Conservation (phyloP, 768 basidiomycete genomes). For the Serendipita vermifera region DNA sequence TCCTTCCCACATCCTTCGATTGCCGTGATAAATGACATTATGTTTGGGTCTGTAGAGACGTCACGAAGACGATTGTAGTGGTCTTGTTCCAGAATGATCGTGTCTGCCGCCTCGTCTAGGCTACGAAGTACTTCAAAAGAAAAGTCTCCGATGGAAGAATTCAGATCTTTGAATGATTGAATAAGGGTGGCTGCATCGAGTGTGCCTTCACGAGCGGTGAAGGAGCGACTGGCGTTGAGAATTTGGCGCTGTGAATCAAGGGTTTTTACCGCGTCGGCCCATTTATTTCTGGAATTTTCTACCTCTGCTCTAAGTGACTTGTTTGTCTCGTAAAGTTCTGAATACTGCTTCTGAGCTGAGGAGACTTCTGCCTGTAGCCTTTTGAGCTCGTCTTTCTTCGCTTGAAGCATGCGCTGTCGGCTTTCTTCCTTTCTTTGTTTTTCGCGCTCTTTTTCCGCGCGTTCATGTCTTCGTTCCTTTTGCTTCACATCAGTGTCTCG, state of each 20-base stretch:
- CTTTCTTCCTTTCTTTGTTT: too few species aligned
- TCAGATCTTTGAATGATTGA: neutral
- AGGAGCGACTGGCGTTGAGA: neutral
- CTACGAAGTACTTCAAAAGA: neutral
- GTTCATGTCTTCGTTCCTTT: too few species aligned
- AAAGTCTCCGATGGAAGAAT: neutral
- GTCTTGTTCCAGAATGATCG: neutral
- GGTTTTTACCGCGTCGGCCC: too few species aligned
- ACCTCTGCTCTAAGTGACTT: too few species aligned
- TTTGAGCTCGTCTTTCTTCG: too few species aligned
- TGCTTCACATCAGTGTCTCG: too few species aligned
- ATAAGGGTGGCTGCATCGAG: neutral
- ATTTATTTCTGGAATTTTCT: too few species aligned
- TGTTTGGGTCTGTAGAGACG: neutral
- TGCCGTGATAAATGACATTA: neutral
- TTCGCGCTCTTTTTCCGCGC: too few species aligned
- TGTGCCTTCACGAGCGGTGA: neutral
- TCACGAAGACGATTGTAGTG: neutral
- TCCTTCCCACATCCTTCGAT: neutral
- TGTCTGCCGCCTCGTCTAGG: neutral
- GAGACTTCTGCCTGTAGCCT: too few species aligned
- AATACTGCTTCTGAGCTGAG: too few species aligned
- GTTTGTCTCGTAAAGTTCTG: too few species aligned
- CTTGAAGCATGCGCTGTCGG: too few species aligned
- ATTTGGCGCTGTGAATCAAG: neutral